Evolutionary conservation across 202 grass and related monocot genomes (phyloP), one percentile per base, ranked within the genome.

Genomic region (Eragrostis tef): DNA sequence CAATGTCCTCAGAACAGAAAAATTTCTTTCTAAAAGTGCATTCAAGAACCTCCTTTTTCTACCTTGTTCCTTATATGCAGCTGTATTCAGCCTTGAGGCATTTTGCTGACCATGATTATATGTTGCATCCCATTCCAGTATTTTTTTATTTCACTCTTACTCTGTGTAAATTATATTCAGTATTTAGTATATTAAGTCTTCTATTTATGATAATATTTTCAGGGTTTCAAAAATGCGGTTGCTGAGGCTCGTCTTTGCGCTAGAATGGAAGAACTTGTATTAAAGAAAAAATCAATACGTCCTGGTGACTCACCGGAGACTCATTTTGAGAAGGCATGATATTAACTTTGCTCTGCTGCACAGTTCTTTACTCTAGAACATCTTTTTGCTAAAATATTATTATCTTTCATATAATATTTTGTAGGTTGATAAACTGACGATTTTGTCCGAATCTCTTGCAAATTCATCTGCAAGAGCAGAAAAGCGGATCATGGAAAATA

Each of bases 401-500:
- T 61, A 12, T 67, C 13, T 74, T 44, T 83, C 72, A 49, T 56
- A 57, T 60, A 45, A 80, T 79, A 84, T 52, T 69, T 90, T 86
- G 44, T 78, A 98, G 95, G 77, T 98, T 22, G 78, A 91, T 49
- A 98, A 98, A 72, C 87, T 98, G 82, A 98, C 93, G 77, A 89
- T 95, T 86, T 80, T 95, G 78, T 91, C 92, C 26, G 95, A 98
- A 88, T 98, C 90, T 57, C 95, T 98, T 88, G 70, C 88, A 79
- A 95, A 93, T 88, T 98, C 95, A 79, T 85, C 85, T 57, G 74
- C 85, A 54, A 98, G 91, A 88, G 90, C 92, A 62, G 90, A 98
- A 86, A 98, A 85, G 22, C 90, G 95, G 47, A 95, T 98, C 53
- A 52, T 79, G 77, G 95, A 98, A 69, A 90, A 98, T 71, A 95